These are phyloP conservation scores for Skeletonema potamos DNA, from an alignment of 108 stramenopile species.

Conservation along the genomic window DNA sequence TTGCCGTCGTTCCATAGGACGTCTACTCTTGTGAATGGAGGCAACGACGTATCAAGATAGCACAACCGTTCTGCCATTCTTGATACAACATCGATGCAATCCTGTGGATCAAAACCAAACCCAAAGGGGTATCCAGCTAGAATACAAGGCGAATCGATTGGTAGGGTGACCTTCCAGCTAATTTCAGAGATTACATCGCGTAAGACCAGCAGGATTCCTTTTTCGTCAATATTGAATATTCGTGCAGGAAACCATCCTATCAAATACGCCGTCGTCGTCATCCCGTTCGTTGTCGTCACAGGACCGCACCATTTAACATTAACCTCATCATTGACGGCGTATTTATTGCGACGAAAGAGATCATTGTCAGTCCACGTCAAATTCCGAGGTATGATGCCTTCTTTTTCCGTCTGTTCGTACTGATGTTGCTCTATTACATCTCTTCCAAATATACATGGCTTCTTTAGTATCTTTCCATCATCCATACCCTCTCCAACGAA, in stretches of 20 bases:
- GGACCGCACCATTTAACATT: constrained; percentile 30
- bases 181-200: constrained; percentile 25
- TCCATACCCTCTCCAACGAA: constrained; percentile 34
- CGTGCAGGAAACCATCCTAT: constrained; percentile 45
- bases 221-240: background rate
- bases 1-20: constrained; percentile 40
- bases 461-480: constrained; percentile 25
- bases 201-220: constrained; percentile 12
- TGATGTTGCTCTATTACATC: background rate
- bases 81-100: constrained; percentile 17
- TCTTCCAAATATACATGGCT: constrained; percentile 24
- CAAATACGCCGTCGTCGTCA: background rate
- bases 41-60: constrained; percentile 29
- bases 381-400: constrained; percentile 24
- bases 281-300: background rate
- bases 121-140: constrained; percentile 40
- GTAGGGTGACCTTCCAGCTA: constrained; percentile 21
- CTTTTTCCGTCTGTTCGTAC: background rate
- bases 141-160: background rate
- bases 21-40: constrained; percentile 21
- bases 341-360: constrained; percentile 10
- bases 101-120: constrained; percentile 18
- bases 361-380: constrained; percentile 32
- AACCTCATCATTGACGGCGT: constrained; percentile 34
- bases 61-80: constrained; percentile 25